A percentile compares a stretch with the other conserved stretches of the same genome.
Conservation (phyloP, 805 yeast species). For the Sugiyamaella smithiae region DNA sequence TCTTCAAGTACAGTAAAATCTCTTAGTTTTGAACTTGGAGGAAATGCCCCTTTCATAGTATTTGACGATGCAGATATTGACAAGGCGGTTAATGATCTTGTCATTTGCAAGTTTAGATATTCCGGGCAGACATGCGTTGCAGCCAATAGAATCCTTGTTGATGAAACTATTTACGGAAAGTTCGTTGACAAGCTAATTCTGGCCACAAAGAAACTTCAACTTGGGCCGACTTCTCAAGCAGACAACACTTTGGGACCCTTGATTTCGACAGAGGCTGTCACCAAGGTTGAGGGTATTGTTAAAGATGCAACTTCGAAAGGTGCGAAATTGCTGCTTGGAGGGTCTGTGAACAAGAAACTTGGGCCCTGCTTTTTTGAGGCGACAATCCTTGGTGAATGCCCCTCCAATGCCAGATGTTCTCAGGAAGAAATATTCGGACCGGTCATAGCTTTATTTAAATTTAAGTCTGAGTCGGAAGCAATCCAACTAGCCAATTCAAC, state of each 20-base stretch:
- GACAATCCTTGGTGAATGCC: constrained; percentile 68
- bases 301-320: constrained; percentile 77
- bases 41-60: constrained; percentile 87
- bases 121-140: constrained; percentile 95
- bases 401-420: constrained; percentile 59
- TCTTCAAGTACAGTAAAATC: constrained; percentile 42
- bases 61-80: constrained; percentile 70
- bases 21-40: constrained; percentile 71
- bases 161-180: constrained; percentile 56
- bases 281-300: constrained; percentile 68
- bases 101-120: constrained; percentile 82
- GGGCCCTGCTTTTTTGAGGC: constrained; percentile 69
- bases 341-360: constrained; percentile 42
- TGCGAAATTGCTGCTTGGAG: constrained; percentile 77
- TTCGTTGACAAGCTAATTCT: constrained; percentile 55
- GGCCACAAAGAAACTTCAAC: constrained; percentile 42
- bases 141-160: constrained; percentile 81
- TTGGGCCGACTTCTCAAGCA: constrained; percentile 76
- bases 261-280: constrained; percentile 70
- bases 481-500: constrained; percentile 64
- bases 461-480: constrained; percentile 63
- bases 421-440: constrained; percentile 88
- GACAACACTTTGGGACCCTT: constrained; percentile 83
- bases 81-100: constrained; percentile 55
- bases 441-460: constrained; percentile 64